Evolutionary conservation across 805 yeast species (phyloP).

Genomic region (Candida krabiensis): DNA sequence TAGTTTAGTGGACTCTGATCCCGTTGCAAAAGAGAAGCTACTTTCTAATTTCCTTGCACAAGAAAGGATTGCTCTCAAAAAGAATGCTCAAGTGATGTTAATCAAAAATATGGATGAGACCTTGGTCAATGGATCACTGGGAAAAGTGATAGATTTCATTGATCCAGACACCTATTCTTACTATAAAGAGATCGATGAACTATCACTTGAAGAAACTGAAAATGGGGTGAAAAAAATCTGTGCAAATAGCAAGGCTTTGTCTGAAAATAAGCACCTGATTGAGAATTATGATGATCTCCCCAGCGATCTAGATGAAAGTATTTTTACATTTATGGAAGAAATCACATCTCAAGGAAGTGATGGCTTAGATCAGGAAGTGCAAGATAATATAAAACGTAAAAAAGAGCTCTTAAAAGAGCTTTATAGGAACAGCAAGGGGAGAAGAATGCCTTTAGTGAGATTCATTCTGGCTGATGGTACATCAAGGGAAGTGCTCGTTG

Average conservation of each 20-base stretch:
- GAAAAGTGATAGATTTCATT: constrained; percentile 51
- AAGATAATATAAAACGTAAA: constrained; percentile 44
- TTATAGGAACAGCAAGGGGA: constrained; percentile 43
- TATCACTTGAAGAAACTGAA: constrained; percentile 16
- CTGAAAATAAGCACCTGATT: constrained; percentile 11
- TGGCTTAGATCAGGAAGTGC: constrained; percentile 23
- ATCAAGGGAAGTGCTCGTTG: constrained; percentile 72
- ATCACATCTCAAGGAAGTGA: constrained; percentile 8
- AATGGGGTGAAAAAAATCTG: constrained; percentile 21
- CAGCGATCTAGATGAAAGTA: constrained; percentile 40
- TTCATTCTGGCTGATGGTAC: constrained; percentile 72
- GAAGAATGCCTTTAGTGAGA: constrained; percentile 72
- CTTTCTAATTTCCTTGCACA: constrained; percentile 66
- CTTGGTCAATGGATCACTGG: constrained; percentile 76
- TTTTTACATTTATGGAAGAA: constrained; percentile 47
- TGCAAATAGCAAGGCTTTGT: constrained; percentile 16
- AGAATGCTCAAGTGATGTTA: constrained; percentile 82
- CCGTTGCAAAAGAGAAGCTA: constrained; percentile 42
- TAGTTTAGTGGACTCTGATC: constrained; percentile 35
- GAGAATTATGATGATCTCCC: constrained; percentile 22
- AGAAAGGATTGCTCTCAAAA: constrained; percentile 52
- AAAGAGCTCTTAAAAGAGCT: constrained; percentile 42
- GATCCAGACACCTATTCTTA: constrained; percentile 50
- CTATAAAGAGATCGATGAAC: constrained; percentile 28
- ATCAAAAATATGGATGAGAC: constrained; percentile 71